Evolutionary conservation across 129 eudicot species (phyloP).

Genomic region (Artemisia argyi): DNA sequence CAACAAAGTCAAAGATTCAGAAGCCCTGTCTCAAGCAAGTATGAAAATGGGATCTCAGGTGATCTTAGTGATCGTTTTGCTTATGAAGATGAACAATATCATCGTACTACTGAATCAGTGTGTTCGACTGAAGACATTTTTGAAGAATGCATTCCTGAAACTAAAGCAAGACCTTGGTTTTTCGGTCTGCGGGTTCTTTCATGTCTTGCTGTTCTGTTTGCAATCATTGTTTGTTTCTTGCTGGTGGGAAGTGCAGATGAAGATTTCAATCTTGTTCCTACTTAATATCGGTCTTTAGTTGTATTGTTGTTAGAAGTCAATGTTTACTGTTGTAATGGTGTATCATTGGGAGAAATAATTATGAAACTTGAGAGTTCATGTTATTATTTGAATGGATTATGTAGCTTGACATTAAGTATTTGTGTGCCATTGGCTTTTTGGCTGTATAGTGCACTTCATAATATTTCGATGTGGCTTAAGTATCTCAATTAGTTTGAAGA

Average conservation of each 20-base stretch:
- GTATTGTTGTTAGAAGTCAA: not conserved
- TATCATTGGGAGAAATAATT: no score
- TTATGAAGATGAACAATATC: constrained; percentile 23
- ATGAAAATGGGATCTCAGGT: constrained; percentile 32
- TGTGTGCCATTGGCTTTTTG: no score
- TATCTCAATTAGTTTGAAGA: no score
- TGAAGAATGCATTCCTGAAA: constrained; percentile 15
- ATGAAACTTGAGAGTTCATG: no score
- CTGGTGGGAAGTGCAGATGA: constrained; percentile 33
- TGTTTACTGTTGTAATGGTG: no score
- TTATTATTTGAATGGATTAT: no score
- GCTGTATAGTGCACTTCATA: no score
- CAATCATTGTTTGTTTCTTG: constrained; percentile 37
- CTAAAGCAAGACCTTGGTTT: constrained; percentile 14
- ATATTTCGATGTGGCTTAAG: no score
- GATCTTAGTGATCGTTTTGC: constrained; percentile 19
- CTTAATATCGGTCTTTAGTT: constrained; percentile 41
- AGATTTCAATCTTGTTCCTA: constrained; percentile 51
- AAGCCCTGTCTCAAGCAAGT: constrained; percentile 41
- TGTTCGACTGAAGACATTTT: constrained; percentile 52
- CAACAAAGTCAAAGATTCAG: not conserved
- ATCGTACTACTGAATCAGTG: constrained; percentile 50
- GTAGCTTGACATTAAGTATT: no score
- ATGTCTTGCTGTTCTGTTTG: constrained; percentile 37
- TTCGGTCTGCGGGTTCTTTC: constrained; percentile 15